Evolutionary conservation across 805 yeast genomes (phyloP).

Genomic region (Wickerhamomyces mucosus): DNA sequence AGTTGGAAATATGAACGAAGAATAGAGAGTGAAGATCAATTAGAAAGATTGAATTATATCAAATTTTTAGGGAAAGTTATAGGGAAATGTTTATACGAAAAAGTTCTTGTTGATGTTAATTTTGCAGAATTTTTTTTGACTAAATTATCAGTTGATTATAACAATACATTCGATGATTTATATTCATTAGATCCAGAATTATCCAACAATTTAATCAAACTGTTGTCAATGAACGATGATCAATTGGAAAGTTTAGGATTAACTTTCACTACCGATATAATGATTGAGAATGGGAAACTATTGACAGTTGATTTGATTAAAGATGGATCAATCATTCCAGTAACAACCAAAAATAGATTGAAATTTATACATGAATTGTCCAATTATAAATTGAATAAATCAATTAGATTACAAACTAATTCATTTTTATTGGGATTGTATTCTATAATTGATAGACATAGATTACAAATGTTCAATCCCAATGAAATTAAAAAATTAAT

Average conservation of each 20-base stretch:
- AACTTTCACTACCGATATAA: slow-evolving; percentile 55
- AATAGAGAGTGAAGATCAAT: slow-evolving; percentile 22
- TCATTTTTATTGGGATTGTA: slow-evolving; percentile 64
- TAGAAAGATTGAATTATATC: slow-evolving; percentile 24
- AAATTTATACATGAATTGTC: slow-evolving; percentile 73
- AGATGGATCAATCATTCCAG: slow-evolving; percentile 47
- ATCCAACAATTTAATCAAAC: slow-evolving; percentile 52
- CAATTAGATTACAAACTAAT: slow-evolving; percentile 47
- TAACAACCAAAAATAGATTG: slow-evolving; percentile 49
- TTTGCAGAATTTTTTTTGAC: slow-evolving; percentile 82
- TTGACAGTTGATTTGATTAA: slow-evolving; percentile 50
- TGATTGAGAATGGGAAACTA: slow-evolving; percentile 23
- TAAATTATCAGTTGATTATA: slow-evolving; percentile 34
- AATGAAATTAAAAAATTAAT: slow-evolving; percentile 76
- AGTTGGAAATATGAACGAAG: slow-evolving; percentile 25
- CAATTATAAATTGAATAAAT: slow-evolving; percentile 64
- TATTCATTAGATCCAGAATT: slow-evolving; percentile 59
- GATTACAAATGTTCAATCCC: slow-evolving; percentile 84
- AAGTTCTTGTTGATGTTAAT: slow-evolving; percentile 67
- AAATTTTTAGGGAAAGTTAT: slow-evolving; percentile 73
- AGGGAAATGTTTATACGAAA: slow-evolving; percentile 85
- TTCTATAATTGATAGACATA: slow-evolving; percentile 54
- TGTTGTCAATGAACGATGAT: slow-evolving; percentile 42
- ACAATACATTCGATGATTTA: slow-evolving; percentile 72
- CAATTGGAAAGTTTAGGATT: slow-evolving; percentile 50